phyloP scores from a whole-genome alignment of 2,329 filamentous ascomycete species.

The Orbilia oligospora region DNA sequence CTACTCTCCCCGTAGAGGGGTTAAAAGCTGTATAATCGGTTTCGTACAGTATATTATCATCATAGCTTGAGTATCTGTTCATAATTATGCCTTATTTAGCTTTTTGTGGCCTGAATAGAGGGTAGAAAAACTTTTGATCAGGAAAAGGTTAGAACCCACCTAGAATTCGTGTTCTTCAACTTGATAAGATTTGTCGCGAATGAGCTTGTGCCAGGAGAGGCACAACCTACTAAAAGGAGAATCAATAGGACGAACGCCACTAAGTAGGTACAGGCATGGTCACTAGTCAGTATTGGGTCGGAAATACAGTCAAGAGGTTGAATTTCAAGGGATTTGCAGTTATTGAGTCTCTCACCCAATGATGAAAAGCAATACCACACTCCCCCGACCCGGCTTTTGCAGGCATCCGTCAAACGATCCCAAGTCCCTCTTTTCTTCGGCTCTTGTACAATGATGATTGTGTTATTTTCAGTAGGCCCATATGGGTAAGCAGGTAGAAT shows the following conservation, averaged over 20 bases:
- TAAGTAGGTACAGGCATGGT: background rate
- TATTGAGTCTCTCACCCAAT: constrained; percentile 3
- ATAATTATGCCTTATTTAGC: background rate
- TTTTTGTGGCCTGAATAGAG: too few species aligned
- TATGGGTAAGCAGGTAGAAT: constrained; percentile 12
- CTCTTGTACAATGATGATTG: constrained; percentile 3
- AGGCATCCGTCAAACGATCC: constrained; percentile 13
- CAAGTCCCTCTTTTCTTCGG: constrained; percentile 7
- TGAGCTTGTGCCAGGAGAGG: constrained; percentile 7
- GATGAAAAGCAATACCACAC: constrained; percentile 31
- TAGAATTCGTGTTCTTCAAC: background rate
- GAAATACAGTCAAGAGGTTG: too few species aligned
- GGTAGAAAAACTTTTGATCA: too few species aligned
- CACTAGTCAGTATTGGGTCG: too few species aligned
- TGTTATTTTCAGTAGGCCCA: background rate
- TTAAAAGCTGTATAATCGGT: constrained; percentile 17
- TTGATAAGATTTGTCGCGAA: constrained; percentile 17
- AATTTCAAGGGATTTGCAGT: too few species aligned
- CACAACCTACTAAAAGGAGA: constrained; percentile 3
- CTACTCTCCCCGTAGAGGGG: constrained; percentile 7
- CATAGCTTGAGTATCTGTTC: constrained; percentile 2
- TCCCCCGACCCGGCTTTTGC: constrained; percentile 19
- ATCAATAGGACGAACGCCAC: constrained; percentile 15
- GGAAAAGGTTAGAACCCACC: background rate
- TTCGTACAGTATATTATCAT: background rate